Percentiles rank a stretch among this genome's conserved stretches.
Evolutionary conservation across 2,329 filamentous ascomycete species (phyloP).

Genomic region (Alternaria triticina): DNA sequence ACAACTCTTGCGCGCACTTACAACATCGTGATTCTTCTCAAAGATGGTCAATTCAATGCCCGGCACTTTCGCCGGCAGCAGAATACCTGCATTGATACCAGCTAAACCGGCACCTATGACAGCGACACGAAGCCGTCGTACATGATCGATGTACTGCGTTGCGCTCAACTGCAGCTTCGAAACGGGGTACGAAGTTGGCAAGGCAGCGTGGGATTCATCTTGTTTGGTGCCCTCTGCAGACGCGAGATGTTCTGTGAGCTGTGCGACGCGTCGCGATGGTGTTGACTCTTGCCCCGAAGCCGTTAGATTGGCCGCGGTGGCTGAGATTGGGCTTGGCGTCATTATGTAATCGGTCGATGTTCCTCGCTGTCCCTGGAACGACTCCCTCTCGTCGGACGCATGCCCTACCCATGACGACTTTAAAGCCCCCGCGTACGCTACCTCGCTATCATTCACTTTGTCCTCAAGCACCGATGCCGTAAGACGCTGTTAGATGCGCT

Average conservation of each 20-base stretch:
- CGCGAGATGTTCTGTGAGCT: conserved; percentile 36
- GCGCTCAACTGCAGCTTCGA: conserved; percentile 36
- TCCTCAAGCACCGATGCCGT: neutral
- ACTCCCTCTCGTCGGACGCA: neutral
- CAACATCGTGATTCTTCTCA: conserved; percentile 55
- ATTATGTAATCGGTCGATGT: conserved; percentile 17
- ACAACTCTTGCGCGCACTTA: conserved; percentile 7
- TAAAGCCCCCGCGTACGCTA: neutral
- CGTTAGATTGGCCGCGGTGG: conserved; percentile 17
- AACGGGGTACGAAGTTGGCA: conserved; percentile 33
- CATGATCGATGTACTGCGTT: conserved; percentile 38
- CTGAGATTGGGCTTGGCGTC: conserved; percentile 21
- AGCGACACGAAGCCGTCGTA: conserved; percentile 55
- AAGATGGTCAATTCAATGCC: conserved; percentile 64
- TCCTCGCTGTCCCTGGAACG: neutral
- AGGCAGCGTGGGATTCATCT: conserved; percentile 11
- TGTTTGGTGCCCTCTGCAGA: conserved; percentile 22
- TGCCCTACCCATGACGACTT: neutral
- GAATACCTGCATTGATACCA: conserved; percentile 68
- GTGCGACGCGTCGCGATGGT: conserved; percentile 34
- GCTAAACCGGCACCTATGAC: conserved; percentile 70
- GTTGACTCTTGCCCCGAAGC: conserved; percentile 14
- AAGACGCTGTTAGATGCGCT: neutral
- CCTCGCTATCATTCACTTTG: neutral
- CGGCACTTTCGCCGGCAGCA: conserved; percentile 73